Evolutionary conservation across 2,329 filamentous ascomycete genomes (phyloP).

Genomic region (Epichloe festucae): DNA sequence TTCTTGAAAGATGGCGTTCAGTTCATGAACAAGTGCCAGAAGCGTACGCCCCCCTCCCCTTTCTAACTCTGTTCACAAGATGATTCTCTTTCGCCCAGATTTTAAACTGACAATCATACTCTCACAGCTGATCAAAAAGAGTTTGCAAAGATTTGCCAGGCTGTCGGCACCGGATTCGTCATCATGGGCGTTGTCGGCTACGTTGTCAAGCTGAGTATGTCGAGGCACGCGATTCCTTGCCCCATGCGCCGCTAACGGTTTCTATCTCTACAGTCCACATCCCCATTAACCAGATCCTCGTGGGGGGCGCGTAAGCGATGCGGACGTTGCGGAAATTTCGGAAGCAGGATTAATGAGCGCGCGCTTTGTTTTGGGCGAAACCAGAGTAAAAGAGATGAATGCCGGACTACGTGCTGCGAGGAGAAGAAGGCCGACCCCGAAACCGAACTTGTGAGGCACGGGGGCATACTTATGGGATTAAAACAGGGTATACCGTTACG

Average conservation of each 20-base stretch:
- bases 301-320: conserved; percentile 47
- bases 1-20: conserved; percentile 49
- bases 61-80: too few relatives aligned
- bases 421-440: neutral
- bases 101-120: neutral
- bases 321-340: neutral
- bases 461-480: neutral
- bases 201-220: conserved; percentile 55
- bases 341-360: neutral
- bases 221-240: neutral
- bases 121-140: conserved; percentile 27
- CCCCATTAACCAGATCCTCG: conserved; percentile 57
- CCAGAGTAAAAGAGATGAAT: neutral
- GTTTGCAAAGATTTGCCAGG: conserved; percentile 36
- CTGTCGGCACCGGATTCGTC: conserved; percentile 56
- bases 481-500: neutral
- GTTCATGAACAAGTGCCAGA: conserved; percentile 50
- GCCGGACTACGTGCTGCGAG: neutral
- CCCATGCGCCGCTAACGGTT: neutral
- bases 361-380: neutral
- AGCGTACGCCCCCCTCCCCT: conserved; percentile 33
- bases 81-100: neutral
- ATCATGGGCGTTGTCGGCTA: conserved; percentile 61
- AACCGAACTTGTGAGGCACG: too few relatives aligned
- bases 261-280: conserved; percentile 42